These are phyloP conservation scores for Barbarea vulgaris DNA, from an alignment of 345 rosid genomes.

Conservation along the genomic window DNA sequence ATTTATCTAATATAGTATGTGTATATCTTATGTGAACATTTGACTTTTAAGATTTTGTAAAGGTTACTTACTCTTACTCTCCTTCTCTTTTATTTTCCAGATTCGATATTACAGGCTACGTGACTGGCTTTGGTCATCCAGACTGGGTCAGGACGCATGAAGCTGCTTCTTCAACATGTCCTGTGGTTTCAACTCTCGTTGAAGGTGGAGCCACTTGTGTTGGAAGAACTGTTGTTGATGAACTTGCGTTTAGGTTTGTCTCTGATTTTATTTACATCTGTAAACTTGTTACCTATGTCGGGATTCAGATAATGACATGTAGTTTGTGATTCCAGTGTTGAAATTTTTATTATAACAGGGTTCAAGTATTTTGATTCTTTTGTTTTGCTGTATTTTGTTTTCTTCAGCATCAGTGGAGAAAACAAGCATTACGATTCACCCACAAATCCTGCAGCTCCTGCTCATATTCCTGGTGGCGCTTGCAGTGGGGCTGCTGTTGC, in stretches of 20 bases:
- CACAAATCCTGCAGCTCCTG: slow-evolving; percentile 77
- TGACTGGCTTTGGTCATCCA: slow-evolving; percentile 93
- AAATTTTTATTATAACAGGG: neutral
- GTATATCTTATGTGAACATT: neutral
- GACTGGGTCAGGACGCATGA: slow-evolving; percentile 86
- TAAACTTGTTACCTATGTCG: neutral
- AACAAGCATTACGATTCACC: slow-evolving; percentile 84
- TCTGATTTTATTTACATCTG: neutral
- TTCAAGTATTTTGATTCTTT: neutral
- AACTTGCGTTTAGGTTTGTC: slow-evolving; percentile 73
- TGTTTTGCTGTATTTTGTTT: slow-evolving; percentile 24
- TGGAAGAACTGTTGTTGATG: slow-evolving; percentile 91
- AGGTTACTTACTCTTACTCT: neutral
- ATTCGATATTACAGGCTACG: slow-evolving; percentile 81
- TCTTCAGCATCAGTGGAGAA: slow-evolving; percentile 82
- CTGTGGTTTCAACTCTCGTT: slow-evolving; percentile 70
- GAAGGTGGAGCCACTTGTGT: slow-evolving; percentile 96
- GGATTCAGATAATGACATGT: neutral
- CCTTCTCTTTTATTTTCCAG: slow-evolving; percentile 47
- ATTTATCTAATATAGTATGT: neutral
- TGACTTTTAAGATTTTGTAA: neutral
- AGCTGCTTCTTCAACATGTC: slow-evolving; percentile 60
- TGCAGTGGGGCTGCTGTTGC: slow-evolving; percentile 94
- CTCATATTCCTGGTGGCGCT: slow-evolving; percentile 86
- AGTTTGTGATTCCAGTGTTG: slow-evolving; percentile 1